phyloP scores from a whole-genome alignment of 331 rosid species.

The Arachis monticola region DNA sequence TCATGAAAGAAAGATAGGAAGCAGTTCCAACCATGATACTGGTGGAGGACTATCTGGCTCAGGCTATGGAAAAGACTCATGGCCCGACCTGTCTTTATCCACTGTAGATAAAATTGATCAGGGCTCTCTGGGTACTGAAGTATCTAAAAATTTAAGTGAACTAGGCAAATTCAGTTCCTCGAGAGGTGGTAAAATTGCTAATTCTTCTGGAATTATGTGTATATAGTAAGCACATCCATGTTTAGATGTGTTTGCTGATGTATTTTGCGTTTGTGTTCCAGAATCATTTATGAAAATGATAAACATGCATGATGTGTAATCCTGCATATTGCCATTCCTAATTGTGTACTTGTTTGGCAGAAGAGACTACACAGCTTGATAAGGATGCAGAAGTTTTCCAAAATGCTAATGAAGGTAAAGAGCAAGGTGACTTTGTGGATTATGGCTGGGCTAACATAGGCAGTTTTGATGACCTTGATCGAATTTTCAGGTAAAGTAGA shows the following conservation, averaged over 20 bases:
- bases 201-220: conserved; percentile 36
- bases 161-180: conserved; percentile 44
- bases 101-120: conserved; percentile 53
- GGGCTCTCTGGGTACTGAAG: conserved; percentile 53
- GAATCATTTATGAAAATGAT: conserved; percentile 23
- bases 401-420: conserved; percentile 63
- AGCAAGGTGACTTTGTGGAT: conserved; percentile 79
- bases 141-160: conserved; percentile 48
- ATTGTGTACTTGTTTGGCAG: conserved; percentile 49
- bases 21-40: conserved; percentile 49
- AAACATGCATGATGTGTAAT: conserved; percentile 28
- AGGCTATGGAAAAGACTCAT: conserved; percentile 51
- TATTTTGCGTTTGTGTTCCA: conserved; percentile 30
- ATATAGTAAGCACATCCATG: conserved; percentile 26
- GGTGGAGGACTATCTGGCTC: conserved; percentile 55
- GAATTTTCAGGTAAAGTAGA: conserved; percentile 77
- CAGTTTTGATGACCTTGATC: conserved; percentile 95
- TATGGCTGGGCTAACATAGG: conserved; percentile 90
- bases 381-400: conserved; percentile 59
- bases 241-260: conserved; percentile 30
- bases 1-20: conserved; percentile 52
- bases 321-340: conserved; percentile 28
- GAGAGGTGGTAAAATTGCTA: conserved; percentile 54
- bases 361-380: conserved; percentile 53
- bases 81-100: conserved; percentile 68